Evolutionary conservation across 306 rosid species (phyloP).

Genomic region (Dryas drummondii): DNA sequence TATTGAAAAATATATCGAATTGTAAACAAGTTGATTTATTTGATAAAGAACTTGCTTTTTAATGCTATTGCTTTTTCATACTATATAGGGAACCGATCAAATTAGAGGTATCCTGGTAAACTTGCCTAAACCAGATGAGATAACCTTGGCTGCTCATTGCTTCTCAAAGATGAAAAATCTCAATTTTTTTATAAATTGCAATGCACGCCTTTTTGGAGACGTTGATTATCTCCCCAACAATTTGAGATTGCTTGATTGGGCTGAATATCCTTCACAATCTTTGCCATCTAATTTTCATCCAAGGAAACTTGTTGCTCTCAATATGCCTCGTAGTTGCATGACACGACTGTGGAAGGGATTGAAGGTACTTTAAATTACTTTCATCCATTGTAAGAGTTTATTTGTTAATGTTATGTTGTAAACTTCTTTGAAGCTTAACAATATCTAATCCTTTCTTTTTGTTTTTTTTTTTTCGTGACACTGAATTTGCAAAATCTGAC

Average conservation of each 20-base stretch:
- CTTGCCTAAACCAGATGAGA: background rate
- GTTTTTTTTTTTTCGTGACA: no score
- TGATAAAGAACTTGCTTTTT: no score
- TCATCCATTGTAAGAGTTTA: no score
- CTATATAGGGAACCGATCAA: slow-evolving; percentile 29
- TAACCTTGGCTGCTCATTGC: background rate
- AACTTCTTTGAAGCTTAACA: no score
- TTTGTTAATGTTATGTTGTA: no score
- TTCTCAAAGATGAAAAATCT: slow-evolving; percentile 23
- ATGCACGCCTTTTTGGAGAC: background rate
- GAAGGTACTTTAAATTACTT: no score
- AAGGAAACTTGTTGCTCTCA: no score
- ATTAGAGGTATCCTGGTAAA: slow-evolving; percentile 12
- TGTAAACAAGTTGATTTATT: background rate
- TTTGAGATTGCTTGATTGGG: slow-evolving; percentile 11
- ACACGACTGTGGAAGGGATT: no score
- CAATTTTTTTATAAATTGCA: background rate
- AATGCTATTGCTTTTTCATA: background rate
- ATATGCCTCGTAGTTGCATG: no score
- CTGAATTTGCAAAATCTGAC: no score
- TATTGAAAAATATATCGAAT: background rate
- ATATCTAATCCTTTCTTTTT: no score
- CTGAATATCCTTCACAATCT: background rate
- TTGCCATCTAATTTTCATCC: slow-evolving; percentile 18
- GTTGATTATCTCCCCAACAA: background rate